Percentiles rank a stretch among this genome's conserved stretches.
Conservation (phyloP, 2,329 filamentous ascomycete species). For the Ilyonectria sp. region DNA sequence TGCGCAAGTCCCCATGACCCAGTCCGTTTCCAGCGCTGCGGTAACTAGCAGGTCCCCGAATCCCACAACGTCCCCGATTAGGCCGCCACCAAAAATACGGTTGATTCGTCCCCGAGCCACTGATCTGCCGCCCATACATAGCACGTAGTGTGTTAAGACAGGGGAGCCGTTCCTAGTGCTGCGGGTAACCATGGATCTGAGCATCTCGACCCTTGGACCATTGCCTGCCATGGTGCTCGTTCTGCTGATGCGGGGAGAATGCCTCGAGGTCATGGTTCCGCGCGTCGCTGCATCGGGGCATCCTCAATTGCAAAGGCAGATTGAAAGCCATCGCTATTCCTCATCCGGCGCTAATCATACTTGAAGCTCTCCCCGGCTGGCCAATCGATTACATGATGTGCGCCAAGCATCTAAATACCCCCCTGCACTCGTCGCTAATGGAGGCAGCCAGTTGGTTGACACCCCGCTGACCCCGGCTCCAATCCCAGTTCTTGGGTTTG, state of each 20-base stretch:
- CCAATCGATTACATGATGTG: conserved; percentile 34
- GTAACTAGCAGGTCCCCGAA: conserved; percentile 44
- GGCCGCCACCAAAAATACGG: conserved; percentile 35
- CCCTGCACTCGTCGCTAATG: conserved; percentile 43
- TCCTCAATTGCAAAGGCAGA: conserved; percentile 5
- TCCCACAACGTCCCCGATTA: conserved; percentile 32
- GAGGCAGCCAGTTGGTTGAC: conserved; percentile 30
- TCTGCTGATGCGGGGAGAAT: neutral
- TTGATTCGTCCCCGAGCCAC: conserved; percentile 7
- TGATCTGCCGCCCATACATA: neutral
- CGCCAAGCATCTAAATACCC: conserved; percentile 23
- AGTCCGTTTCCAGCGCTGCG: conserved; percentile 44
- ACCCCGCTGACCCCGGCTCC: conserved; percentile 4
- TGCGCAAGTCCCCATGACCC: conserved; percentile 34
- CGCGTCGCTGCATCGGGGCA: conserved; percentile 2
- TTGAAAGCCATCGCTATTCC: conserved; percentile 29
- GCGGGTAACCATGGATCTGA: neutral
- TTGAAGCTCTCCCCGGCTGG: conserved; percentile 12
- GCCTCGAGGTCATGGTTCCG: neutral
- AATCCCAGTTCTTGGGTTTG: neutral
- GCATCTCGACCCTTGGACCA: neutral
- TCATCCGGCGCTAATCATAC: conserved; percentile 34
- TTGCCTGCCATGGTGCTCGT: neutral
- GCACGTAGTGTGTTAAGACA: neutral
- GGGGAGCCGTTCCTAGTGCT: neutral